Evolutionary conservation across 352 stramenopile genomes (phyloP).

Genomic region (Hyaloperonospora arabidopsidis): DNA sequence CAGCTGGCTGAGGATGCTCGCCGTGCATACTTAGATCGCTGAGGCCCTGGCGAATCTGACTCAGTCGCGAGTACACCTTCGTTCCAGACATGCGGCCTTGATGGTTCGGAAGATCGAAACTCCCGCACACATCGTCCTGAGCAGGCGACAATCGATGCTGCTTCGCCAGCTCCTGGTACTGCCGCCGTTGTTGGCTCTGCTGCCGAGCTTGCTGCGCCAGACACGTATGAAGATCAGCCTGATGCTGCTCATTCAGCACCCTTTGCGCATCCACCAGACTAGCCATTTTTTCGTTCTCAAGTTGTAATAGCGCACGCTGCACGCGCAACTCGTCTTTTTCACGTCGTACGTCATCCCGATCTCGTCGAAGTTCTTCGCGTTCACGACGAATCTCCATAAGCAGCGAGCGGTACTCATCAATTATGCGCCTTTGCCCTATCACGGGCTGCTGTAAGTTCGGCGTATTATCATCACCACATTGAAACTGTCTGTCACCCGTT

Average conservation of each 20-base stretch:
- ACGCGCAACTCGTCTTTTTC: slow-evolving; percentile 74
- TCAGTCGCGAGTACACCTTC: slow-evolving; percentile 18
- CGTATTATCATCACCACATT: slow-evolving; percentile 13
- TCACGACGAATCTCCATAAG: slow-evolving; percentile 63
- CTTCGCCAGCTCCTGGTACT: slow-evolving; percentile 16
- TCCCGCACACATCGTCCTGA: slow-evolving; percentile 8
- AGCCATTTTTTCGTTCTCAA: slow-evolving; percentile 72
- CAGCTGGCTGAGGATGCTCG: slow-evolving; percentile 11
- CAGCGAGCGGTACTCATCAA: slow-evolving; percentile 59
- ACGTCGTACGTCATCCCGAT: slow-evolving; percentile 54
- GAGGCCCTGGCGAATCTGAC: slow-evolving; percentile 24
- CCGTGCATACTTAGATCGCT: slow-evolving; percentile 20
- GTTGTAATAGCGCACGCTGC: slow-evolving; percentile 50
- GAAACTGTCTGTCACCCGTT: slow-evolving; percentile 7
- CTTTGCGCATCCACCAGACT: slow-evolving; percentile 54
- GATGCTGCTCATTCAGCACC: slow-evolving; percentile 49
- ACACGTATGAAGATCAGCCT: slow-evolving; percentile 37
- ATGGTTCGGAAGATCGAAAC: slow-evolving; percentile 3
- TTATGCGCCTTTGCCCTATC: slow-evolving; percentile 28
- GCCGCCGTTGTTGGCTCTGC: slow-evolving; percentile 18
- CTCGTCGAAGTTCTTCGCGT: slow-evolving; percentile 58
- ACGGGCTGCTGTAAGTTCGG: slow-evolving; percentile 16
- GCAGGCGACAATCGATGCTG: slow-evolving; percentile 18
- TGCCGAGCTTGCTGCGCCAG: slow-evolving; percentile 22
- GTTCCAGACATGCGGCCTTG: slow-evolving; percentile 8